A percentile compares a stretch with the other conserved stretches of the same genome.
Conservation (phyloP, 768 basidiomycete species). For the Leccinum uliginosum region DNA sequence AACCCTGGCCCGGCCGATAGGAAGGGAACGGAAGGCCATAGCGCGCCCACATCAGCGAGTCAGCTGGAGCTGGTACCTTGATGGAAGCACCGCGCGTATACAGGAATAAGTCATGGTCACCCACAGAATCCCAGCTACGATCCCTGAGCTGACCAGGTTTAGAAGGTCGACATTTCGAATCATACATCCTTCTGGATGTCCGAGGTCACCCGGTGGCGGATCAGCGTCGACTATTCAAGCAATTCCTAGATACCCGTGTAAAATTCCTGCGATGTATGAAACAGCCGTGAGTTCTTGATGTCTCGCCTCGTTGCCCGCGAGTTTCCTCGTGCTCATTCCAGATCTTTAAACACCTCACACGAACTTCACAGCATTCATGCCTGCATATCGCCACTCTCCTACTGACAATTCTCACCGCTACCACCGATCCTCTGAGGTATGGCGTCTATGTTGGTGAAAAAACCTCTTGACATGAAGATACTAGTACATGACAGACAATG, state of each 20-base stretch:
- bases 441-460: background rate
- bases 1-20: background rate
- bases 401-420: background rate
- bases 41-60: background rate
- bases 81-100: background rate
- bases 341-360: background rate
- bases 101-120: background rate
- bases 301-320: background rate
- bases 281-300: background rate
- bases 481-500: background rate
- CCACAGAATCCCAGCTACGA: background rate
- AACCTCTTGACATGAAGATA: background rate
- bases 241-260: too few relatives aligned
- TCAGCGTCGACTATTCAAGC: background rate
- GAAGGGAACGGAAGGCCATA: background rate
- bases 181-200: background rate
- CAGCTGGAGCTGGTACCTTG: background rate
- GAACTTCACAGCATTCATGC: conserved; percentile 6
- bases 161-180: background rate
- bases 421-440: conserved; percentile 5
- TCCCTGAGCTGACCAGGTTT: background rate
- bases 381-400: background rate
- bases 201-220: background rate
- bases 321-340: background rate
- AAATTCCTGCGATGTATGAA: conserved; percentile 2